Evolutionary conservation across 2,329 filamentous ascomycete genomes (phyloP).

Genomic region (Elsinoe necatrix): DNA sequence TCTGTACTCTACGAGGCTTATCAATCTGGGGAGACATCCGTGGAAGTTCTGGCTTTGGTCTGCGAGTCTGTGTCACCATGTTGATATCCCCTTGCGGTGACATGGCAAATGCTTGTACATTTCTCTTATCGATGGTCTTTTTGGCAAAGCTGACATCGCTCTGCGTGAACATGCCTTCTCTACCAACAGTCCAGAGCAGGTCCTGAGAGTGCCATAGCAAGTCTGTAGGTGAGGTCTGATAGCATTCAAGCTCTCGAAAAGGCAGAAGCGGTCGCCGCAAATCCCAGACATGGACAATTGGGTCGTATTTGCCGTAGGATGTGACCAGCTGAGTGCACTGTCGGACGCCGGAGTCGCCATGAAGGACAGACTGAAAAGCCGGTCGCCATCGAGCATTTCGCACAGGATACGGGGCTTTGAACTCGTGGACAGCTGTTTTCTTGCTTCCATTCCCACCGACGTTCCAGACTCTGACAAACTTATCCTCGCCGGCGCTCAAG

Average conservation of each 20-base stretch:
- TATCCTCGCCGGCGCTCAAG: conserved; percentile 54
- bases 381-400: conserved; percentile 56
- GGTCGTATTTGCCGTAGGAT: conserved; percentile 53
- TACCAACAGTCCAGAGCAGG: conserved; percentile 55
- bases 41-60: conserved; percentile 11
- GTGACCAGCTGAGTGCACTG: conserved; percentile 56
- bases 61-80: conserved; percentile 45
- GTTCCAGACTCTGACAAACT: conserved; percentile 57
- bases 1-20: conserved; percentile 16
- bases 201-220: conserved; percentile 58
- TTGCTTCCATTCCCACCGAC: conserved; percentile 49
- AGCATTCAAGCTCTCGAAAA: conserved; percentile 51
- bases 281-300: conserved; percentile 56
- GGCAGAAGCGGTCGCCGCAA: conserved; percentile 54
- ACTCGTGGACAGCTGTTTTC: conserved; percentile 50
- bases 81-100: conserved; percentile 50
- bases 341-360: conserved; percentile 44
- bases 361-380: conserved; percentile 47
- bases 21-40: conserved; percentile 1
- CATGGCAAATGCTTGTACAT: conserved; percentile 49
- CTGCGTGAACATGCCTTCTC: conserved; percentile 54
- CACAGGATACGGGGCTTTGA: conserved; percentile 54
- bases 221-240: conserved; percentile 48
- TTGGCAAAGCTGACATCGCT: conserved; percentile 53
- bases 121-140: conserved; percentile 50